phyloP scores from a whole-genome alignment of 805 yeast species.

The Yarrowia bubula region DNA sequence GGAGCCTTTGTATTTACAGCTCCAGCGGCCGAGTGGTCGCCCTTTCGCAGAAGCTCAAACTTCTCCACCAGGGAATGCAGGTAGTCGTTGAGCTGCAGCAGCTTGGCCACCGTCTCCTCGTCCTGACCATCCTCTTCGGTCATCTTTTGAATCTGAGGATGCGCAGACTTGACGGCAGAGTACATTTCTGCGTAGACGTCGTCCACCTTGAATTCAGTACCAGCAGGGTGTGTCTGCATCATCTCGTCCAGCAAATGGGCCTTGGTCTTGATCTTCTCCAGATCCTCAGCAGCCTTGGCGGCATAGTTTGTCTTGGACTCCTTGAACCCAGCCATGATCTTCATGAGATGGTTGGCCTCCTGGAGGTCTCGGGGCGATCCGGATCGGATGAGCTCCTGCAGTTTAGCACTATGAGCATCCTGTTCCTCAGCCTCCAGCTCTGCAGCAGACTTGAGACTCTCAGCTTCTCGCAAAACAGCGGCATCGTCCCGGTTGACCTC shows the following conservation, averaged over 20 bases:
- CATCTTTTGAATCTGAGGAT: slow-evolving; percentile 81
- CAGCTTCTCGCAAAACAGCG: slow-evolving; percentile 82
- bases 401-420: slow-evolving; percentile 87
- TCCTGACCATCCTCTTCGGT: slow-evolving; percentile 73
- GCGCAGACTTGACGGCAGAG: slow-evolving; percentile 73
- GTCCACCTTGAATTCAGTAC: slow-evolving; percentile 36
- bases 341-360: slow-evolving; percentile 96
- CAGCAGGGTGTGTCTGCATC: slow-evolving; percentile 45
- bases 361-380: slow-evolving; percentile 93
- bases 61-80: slow-evolving; percentile 68
- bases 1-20: slow-evolving; percentile 43
- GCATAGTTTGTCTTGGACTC: slow-evolving; percentile 58
- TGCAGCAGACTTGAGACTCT: slow-evolving; percentile 78
- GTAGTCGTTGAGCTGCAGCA: slow-evolving; percentile 70
- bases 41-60: slow-evolving; percentile 62
- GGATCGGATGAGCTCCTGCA: slow-evolving; percentile 91
- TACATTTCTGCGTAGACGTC: slow-evolving; percentile 82
- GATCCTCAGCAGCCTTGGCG: slow-evolving; percentile 77
- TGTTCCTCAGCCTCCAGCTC: slow-evolving; percentile 92
- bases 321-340: slow-evolving; percentile 96
- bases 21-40: slow-evolving; percentile 57
- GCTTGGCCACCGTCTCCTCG: slow-evolving; percentile 57
- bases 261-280: slow-evolving; percentile 79
- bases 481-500: slow-evolving; percentile 86
- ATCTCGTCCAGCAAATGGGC: slow-evolving; percentile 85